Base-by-base conservation (phyloP, 257 asterid species). In the Cynanchum wilfordii region DNA sequence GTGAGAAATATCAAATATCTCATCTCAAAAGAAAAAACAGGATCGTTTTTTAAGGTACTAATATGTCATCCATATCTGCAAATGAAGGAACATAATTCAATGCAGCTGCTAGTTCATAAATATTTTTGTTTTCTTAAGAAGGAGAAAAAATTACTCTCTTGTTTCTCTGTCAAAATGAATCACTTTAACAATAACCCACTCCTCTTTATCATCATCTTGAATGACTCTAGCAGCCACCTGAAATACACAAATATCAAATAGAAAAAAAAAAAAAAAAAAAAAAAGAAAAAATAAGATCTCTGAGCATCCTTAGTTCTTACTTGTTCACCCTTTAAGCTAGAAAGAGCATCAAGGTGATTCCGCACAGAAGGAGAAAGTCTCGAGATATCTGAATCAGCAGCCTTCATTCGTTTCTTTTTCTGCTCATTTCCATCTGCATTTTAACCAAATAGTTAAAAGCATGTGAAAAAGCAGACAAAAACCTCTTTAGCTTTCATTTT, bases 151-250 rank as follows among this genome's bases (percentile, higher is more conserved):
- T 83, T 82, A 92, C 99, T 80, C 94, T 85, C 86, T 85, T 17
- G 96, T 81, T 78, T 92, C 99, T 86, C 89, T 88, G 85, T 95
- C 99, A 81, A 90, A 90, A 78, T 95, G 96, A 74, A 85, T 89
- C 69, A 95, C 99, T 89, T 92, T 95, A 76, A 92, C 98, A 73
- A 95, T 92, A 74, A 95, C 80, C 99, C 98, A 95, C 80, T 92
- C 99, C 73, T 95, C 97, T 78, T 95, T 95, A 66, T 87, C 96
- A 73, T 89, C 97, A 76, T 89, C 99, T 83, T 85, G 95, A 65
- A 83, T 84, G 76, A 95, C 92, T 87, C 91, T 90, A 70, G 98
- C 98, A 62, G 99, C 98, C 68, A 95, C 99, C 99, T 92, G 82
- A 72, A 70, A 52, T 19, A 73, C 29, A 75, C 51, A 70, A 47